Conservation (phyloP, 768 basidiomycete genomes). For the Calocybe cyanea region DNA sequence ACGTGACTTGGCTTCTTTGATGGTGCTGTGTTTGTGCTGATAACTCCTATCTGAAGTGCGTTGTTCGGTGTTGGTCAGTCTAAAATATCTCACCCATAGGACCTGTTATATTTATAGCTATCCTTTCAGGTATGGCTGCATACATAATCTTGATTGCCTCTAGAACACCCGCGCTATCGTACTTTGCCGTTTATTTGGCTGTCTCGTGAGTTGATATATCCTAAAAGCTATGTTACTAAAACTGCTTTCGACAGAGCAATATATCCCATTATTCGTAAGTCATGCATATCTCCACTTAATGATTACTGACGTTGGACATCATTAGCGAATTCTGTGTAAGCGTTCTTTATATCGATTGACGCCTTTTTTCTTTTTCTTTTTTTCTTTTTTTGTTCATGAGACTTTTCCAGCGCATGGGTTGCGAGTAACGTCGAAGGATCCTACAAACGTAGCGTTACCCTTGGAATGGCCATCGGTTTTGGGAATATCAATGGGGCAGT, state of each 20-base stretch:
- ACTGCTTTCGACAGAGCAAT: constrained; percentile 32
- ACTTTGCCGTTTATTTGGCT: constrained; percentile 70
- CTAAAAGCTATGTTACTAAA: background rate
- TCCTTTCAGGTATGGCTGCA: constrained; percentile 40
- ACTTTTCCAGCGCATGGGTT: constrained; percentile 56
- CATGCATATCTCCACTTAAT: background rate
- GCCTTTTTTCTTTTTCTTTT: background rate
- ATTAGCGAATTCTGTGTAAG: constrained; percentile 50
- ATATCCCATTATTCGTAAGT: constrained; percentile 48
- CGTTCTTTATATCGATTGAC: too few species aligned
- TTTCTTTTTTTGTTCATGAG: background rate
- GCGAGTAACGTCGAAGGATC: constrained; percentile 70
- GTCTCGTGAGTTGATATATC: constrained; percentile 49
- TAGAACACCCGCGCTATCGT: constrained; percentile 57
- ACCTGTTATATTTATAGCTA: background rate
- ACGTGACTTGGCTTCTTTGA: constrained; percentile 17
- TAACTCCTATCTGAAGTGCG: constrained; percentile 11
- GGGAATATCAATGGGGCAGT: constrained; percentile 72
- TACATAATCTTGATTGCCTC: constrained; percentile 69
- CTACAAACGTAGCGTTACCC: constrained; percentile 67
- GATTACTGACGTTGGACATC: background rate
- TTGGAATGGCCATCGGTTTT: constrained; percentile 67
- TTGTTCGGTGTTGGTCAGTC: constrained; percentile 25
- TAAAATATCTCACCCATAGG: background rate
- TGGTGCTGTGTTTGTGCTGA: background rate